Percentiles rank a stretch among this genome's conserved stretches.
These are phyloP conservation scores for Gaertneriomyces semiglobifer DNA, from an alignment of 192 early-diverging fungal genomes.

Conservation along the genomic window DNA sequence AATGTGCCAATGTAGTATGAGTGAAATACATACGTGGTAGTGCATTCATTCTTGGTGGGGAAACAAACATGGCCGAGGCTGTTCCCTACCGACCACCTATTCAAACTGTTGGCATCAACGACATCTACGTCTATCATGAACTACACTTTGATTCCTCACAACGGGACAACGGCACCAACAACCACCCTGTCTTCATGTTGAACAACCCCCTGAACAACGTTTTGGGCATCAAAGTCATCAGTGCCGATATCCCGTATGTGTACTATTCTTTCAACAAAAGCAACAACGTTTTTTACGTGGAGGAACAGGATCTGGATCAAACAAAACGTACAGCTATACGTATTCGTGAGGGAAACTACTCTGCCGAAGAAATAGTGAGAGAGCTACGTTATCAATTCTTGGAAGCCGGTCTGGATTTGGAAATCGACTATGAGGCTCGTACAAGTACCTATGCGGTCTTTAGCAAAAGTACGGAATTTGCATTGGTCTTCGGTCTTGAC, in stretches of 20 bases:
- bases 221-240: neutral
- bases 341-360: conserved; percentile 3
- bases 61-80: neutral
- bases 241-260: neutral
- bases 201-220: conserved; percentile 5
- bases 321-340: neutral
- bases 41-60: neutral
- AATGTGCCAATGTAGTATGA: neutral
- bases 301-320: conserved; percentile 6
- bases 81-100: neutral
- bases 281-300: neutral
- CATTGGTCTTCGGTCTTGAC: too few relatives aligned
- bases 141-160: neutral
- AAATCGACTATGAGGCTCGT: too few relatives aligned
- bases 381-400: too few relatives aligned
- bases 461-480: too few relatives aligned
- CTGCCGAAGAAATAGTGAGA: too few relatives aligned
- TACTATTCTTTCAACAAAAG: neutral
- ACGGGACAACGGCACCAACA: conserved; percentile 2
- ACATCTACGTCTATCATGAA: neutral
- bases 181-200: neutral
- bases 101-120: neutral
- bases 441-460: too few relatives aligned
- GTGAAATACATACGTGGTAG: conserved; percentile 1
- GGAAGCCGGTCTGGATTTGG: too few relatives aligned